Percentiles rank a stretch among this genome's conserved stretches.
phyloP scores from a whole-genome alignment of 2,329 filamentous ascomycete species.

The Colletotrichum lupini region DNA sequence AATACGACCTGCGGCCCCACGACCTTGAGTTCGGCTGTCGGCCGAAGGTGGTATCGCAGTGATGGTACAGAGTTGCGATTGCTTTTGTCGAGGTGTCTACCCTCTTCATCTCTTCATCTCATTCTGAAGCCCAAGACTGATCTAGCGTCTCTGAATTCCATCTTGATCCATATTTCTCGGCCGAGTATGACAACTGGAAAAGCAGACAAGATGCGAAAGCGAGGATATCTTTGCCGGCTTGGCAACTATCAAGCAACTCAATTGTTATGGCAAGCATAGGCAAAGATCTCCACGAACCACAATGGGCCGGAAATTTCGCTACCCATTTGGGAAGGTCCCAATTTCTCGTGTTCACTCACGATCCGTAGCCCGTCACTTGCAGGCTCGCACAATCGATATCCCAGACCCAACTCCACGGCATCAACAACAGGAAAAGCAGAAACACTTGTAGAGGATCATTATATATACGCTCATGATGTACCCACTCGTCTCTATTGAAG shows the following conservation, averaged over 20 bases:
- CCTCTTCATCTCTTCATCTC: neutral
- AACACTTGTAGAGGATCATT: too few relatives aligned
- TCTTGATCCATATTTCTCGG: too few relatives aligned
- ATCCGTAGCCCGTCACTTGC: neutral
- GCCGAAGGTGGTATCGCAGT: neutral
- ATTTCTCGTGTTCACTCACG: constrained; percentile 26
- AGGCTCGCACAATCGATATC: neutral
- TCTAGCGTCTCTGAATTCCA: too few relatives aligned
- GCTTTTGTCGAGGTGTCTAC: too few relatives aligned
- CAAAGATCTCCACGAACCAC: neutral
- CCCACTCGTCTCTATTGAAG: neutral
- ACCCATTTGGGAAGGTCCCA: constrained; percentile 22
- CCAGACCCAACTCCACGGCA: neutral
- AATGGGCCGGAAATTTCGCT: constrained; percentile 8
- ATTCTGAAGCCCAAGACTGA: neutral
- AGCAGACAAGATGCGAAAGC: neutral
- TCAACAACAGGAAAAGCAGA: neutral
- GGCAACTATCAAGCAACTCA: neutral
- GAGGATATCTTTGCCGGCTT: constrained; percentile 12
- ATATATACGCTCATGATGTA: constrained; percentile 6
- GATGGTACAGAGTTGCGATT: neutral
- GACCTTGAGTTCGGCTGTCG: constrained; percentile 17
- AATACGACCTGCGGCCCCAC: constrained; percentile 23
- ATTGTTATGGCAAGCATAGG: constrained; percentile 1
- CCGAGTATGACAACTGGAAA: neutral